Conservation (phyloP, 2,329 filamentous ascomycete species). For the Albophoma yamanashiensis region DNA sequence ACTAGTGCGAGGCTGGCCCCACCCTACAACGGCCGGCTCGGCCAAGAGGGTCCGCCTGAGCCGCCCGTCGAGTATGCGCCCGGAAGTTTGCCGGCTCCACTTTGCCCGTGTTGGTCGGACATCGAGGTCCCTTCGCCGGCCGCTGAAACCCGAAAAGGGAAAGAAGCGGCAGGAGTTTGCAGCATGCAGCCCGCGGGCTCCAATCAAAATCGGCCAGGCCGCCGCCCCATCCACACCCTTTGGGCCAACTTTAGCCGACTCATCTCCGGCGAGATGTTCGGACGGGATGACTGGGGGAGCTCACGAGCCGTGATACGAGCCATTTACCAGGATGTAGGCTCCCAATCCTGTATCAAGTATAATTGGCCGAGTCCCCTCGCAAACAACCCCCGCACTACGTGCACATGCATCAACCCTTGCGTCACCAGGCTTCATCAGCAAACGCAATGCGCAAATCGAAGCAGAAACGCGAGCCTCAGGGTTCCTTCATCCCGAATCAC, state of each 20-base stretch:
- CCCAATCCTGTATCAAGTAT: background rate
- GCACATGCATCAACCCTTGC: no score
- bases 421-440: no score
- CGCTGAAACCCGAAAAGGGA: no score
- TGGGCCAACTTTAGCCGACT: background rate
- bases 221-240: background rate
- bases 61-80: no score
- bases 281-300: background rate
- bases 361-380: background rate
- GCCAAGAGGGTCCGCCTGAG: no score
- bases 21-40: no score
- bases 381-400: background rate
- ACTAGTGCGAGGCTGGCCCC: no score
- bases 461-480: background rate
- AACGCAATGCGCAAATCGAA: background rate
- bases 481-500: background rate
- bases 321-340: background rate
- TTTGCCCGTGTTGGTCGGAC: no score
- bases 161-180: no score
- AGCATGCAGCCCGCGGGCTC: background rate
- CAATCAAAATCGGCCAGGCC: background rate
- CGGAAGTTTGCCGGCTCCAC: no score
- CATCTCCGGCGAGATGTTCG: background rate
- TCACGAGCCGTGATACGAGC: no score
- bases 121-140: no score